Percentiles rank a stretch among this genome's conserved stretches.
Evolutionary conservation across 176 grass and related monocot species (phyloP).

Genomic region (Carex pumila): DNA sequence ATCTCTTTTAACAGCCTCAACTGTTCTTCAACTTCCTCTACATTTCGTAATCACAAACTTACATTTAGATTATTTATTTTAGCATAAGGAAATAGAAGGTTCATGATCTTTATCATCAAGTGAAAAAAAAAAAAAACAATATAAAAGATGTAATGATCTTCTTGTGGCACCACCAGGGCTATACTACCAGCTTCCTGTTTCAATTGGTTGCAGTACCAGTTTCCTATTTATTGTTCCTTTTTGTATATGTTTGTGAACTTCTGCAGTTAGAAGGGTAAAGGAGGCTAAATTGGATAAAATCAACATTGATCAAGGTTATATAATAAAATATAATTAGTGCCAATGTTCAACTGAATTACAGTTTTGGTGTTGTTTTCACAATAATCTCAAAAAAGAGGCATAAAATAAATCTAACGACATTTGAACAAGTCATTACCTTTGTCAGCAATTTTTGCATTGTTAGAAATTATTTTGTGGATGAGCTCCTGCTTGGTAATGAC

Average conservation of each 20-base stretch:
- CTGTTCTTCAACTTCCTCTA: slow-evolving; percentile 72
- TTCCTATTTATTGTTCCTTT: background rate
- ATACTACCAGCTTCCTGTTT: background rate
- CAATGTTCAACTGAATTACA: background rate
- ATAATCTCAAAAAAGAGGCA: background rate
- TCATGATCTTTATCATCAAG: background rate
- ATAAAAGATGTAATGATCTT: background rate
- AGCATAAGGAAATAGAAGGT: background rate
- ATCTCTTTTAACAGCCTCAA: slow-evolving; percentile 56
- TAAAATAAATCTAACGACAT: background rate
- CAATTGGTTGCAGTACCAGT: background rate
- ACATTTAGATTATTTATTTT: background rate
- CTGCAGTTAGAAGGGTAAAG: background rate
- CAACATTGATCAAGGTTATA: background rate
- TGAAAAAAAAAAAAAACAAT: background rate
- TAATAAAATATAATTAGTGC: background rate
- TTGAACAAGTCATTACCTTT: background rate
- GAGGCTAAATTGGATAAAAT: background rate
- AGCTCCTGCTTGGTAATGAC: slow-evolving; percentile 72
- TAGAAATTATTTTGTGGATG: slow-evolving; percentile 57
- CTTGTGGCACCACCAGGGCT: background rate
- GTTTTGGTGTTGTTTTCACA: background rate
- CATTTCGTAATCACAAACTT: background rate
- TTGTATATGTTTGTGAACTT: background rate
- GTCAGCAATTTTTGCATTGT: slow-evolving; percentile 28